Evolutionary conservation across 352 stramenopile genomes (phyloP), one percentile per base, ranked within the genome.

Genomic region (Phytophthora tentaculata): DNA sequence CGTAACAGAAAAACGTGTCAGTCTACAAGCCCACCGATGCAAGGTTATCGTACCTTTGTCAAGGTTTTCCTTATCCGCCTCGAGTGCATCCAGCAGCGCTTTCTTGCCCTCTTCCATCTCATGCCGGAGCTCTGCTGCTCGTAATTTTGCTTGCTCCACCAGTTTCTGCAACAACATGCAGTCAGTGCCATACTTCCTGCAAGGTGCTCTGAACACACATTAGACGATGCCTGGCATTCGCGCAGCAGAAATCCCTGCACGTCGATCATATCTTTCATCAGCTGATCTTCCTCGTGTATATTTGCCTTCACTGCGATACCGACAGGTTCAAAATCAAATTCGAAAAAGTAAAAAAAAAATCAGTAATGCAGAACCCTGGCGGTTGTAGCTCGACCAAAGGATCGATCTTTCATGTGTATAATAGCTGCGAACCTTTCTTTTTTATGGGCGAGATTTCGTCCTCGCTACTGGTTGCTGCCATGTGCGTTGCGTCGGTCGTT

Each of bases 61-160:
- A 13, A 81, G 26, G 37, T 85, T 89, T 49, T 88, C 82, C 44
- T 90, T 90, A 58, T 90, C 81, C 3, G 79, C 80, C n/a, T 83
- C 58, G 3, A 92, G 62, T 3, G 76, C 76, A 60, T 84, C 73
- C 45, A 89, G 48, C 51, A 94, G 73, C 49, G 67, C 66, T 51
- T 84, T 71, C 56, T 89, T 91, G 17, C 82, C 80, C 32, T 76
- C 71, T 23, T 80, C 71, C 50, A 92, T 71, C 49, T 91, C 73
- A 56, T 58, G 70, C 8, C 74, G 73, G 32, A 94, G 71, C 41
- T 90, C 80, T 9, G 69, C 64, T 3, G 69, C 79, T 22, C 76
- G 74, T 17, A 69, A 13, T 29, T 86, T 82, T 19, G 84, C 76
- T 64, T 92, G 84, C 35, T 84, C 80, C 20, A 86, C 53, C 29